phyloP scores from a whole-genome alignment of 2,329 filamentous ascomycete genomes.

The Stemphylium beticola region DNA sequence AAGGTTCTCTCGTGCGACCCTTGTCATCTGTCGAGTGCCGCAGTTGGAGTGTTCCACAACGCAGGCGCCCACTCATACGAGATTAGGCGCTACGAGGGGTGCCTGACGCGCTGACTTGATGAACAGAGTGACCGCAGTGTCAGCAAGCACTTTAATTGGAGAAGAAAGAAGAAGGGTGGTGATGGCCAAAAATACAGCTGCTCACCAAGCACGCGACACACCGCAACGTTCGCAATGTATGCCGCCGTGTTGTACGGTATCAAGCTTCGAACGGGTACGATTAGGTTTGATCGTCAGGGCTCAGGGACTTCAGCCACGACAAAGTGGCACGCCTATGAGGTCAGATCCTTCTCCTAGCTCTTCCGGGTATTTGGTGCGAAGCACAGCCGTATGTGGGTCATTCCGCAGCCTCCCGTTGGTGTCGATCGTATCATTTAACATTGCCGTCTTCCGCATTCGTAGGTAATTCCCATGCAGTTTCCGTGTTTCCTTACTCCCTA shows the following conservation, averaged over 20 bases:
- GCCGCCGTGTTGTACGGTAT: too few relatives aligned
- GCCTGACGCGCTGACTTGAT: neutral
- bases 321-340: slow-evolving; percentile 21
- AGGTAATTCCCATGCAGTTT: neutral
- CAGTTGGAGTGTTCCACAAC: slow-evolving; percentile 1
- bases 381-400: slow-evolving; percentile 18
- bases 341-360: slow-evolving; percentile 19
- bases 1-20: slow-evolving; percentile 1
- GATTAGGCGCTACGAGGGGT: slow-evolving; percentile 5
- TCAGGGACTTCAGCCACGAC: slow-evolving; percentile 18
- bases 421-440: slow-evolving; percentile 19
- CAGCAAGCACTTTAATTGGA: slow-evolving; percentile 1
- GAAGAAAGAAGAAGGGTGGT: neutral
- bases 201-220: slow-evolving; percentile 6
- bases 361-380: slow-evolving; percentile 12
- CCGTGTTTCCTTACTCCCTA: neutral
- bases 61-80: neutral
- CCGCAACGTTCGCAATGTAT: neutral
- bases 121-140: neutral
- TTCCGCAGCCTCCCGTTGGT: slow-evolving; percentile 17
- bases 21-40: slow-evolving; percentile 6
- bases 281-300: slow-evolving; percentile 20
- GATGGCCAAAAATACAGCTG: neutral
- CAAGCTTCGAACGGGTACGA: slow-evolving; percentile 1
- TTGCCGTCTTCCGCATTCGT: slow-evolving; percentile 14